Conservation (phyloP, 2,329 filamentous ascomycete species). For the Aureobasidium sp. region DNA sequence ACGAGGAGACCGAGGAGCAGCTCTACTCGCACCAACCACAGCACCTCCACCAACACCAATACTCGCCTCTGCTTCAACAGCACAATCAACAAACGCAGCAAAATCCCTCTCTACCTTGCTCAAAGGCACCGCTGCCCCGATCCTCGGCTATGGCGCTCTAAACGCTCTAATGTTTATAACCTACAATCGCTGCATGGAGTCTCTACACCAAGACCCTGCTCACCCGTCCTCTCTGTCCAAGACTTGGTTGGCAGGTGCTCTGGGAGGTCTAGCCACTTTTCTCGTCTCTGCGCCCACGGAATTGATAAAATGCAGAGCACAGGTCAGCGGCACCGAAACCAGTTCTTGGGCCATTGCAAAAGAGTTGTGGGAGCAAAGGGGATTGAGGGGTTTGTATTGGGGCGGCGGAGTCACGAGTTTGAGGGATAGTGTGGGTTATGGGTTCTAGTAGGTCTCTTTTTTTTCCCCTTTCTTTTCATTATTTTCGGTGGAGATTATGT, state of each 20-base stretch:
- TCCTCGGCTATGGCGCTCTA: constrained; percentile 82
- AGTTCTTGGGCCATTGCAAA: constrained; percentile 25
- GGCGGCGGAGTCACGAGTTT: constrained; percentile 76
- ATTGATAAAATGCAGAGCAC: constrained; percentile 81
- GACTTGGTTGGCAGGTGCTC: constrained; percentile 71
- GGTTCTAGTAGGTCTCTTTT: constrained; percentile 63
- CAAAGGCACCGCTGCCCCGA: constrained; percentile 71
- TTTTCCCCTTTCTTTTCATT: background rate
- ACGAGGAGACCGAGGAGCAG: constrained; percentile 38
- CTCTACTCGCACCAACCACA: background rate
- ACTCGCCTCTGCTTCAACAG: background rate
- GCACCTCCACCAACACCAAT: background rate
- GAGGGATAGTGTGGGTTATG: constrained; percentile 86
- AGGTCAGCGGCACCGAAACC: constrained; percentile 46
- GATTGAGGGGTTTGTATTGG: constrained; percentile 66
- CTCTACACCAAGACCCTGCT: constrained; percentile 37
- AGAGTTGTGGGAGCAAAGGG: constrained; percentile 30
- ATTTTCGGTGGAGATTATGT: background rate
- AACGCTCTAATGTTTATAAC: constrained; percentile 86
- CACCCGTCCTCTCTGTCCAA: constrained; percentile 32
- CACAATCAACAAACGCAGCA: constrained; percentile 8
- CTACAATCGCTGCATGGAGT: constrained; percentile 74
- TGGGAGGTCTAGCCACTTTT: constrained; percentile 79
- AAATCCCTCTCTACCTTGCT: constrained; percentile 24
- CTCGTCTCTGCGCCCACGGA: constrained; percentile 83